phyloP scores from a whole-genome alignment of 2,329 filamentous ascomycete species.

The Westerdykella sp. region DNA sequence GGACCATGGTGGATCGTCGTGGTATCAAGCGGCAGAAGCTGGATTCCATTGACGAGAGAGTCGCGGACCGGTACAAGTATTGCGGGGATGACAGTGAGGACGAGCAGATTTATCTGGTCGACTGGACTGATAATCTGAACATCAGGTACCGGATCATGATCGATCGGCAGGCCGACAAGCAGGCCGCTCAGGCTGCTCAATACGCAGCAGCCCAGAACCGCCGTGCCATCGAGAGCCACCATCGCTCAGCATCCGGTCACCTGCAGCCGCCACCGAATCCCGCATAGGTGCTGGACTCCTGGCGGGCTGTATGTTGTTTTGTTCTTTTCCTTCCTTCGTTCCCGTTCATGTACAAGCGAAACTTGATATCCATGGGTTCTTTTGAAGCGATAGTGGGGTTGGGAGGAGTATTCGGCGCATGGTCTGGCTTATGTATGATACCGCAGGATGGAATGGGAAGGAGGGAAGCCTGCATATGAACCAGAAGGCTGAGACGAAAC shows the following conservation, averaged over 20 bases:
- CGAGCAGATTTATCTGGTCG: constrained; percentile 65
- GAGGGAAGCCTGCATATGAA: too few relatives aligned
- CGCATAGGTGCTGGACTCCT: constrained; percentile 5
- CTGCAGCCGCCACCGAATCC: constrained; percentile 26
- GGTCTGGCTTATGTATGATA: background rate
- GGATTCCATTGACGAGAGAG: constrained; percentile 26
- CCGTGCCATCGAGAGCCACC: constrained; percentile 31
- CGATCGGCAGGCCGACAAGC: constrained; percentile 38
- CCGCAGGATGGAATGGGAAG: background rate
- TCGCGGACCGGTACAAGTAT: constrained; percentile 62
- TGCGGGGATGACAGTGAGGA: constrained; percentile 80
- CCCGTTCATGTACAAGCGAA: constrained; percentile 17
- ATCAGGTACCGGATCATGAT: constrained; percentile 53
- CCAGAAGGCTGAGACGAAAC: too few relatives aligned
- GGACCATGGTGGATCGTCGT: constrained; percentile 82
- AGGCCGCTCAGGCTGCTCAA: constrained; percentile 21
- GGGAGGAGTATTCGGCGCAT: too few relatives aligned
- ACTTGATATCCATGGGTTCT: constrained; percentile 25
- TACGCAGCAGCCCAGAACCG: constrained; percentile 17
- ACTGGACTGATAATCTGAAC: constrained; percentile 57
- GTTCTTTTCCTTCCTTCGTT: constrained; percentile 5
- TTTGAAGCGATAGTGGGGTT: too few relatives aligned
- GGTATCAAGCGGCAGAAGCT: constrained; percentile 51
- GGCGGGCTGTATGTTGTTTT: background rate
- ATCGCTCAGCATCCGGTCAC: constrained; percentile 32